phyloP scores from a whole-genome alignment of 306 rosid species.

The Erythrophleum fordii region DNA sequence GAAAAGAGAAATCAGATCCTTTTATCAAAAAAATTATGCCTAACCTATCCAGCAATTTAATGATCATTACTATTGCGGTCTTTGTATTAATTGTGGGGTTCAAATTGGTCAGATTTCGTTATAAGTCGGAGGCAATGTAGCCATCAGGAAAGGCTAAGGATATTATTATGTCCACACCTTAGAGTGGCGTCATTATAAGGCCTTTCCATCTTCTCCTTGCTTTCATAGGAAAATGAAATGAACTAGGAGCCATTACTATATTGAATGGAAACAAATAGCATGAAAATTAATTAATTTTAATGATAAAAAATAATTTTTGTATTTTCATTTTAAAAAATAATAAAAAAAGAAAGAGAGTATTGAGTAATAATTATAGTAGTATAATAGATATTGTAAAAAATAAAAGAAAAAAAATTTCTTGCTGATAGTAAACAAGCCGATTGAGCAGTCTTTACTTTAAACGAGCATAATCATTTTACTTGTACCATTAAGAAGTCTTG shows the following conservation, averaged over 20 bases:
- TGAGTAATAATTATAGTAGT: no score
- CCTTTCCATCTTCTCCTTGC: not conserved
- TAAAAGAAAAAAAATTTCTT: no score
- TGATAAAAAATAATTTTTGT: no score
- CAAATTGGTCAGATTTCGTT: constrained; percentile 49
- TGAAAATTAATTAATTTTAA: no score
- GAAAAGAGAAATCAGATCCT: constrained; percentile 35
- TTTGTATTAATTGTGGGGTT: constrained; percentile 21
- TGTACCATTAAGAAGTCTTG: not conserved
- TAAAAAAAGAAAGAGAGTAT: no score
- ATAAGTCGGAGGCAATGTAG: constrained; percentile 38
- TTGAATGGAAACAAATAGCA: no score
- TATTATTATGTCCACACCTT: constrained; percentile 34
- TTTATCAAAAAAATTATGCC: not conserved
- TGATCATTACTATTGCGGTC: constrained; percentile 22
- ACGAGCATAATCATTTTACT: constrained; percentile 1
- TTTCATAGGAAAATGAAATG: not conserved
- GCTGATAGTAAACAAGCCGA: no score
- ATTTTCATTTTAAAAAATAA: no score
- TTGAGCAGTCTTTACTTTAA: not conserved
- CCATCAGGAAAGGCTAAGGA: constrained; percentile 43
- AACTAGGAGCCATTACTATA: no score
- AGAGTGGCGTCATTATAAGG: not conserved
- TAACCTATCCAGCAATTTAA: constrained; percentile 16
- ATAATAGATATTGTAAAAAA: no score